Evolutionary conservation across 176 grass and related monocot genomes (phyloP), one percentile per base, ranked within the genome.

Genomic region (Pharus latifolius): DNA sequence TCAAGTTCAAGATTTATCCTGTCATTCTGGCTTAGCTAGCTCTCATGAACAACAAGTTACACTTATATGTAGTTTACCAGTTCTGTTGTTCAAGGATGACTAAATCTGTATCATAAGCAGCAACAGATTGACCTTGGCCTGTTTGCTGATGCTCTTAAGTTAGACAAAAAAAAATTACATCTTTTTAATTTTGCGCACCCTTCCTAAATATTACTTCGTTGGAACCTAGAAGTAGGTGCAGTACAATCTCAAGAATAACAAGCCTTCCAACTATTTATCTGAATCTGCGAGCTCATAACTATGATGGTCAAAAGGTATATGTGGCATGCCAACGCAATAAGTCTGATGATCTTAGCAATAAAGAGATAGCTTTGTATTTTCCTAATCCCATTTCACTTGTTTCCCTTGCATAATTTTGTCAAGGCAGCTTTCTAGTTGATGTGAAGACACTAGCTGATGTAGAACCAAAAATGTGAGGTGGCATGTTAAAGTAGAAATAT

Each of bases 141-240:
- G 64, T 67, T 66, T 67, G 63, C 43, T 67, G 63, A 31, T 5
- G 9, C 63, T n/a, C n/a, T n/a, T 45, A 65, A 31, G 63, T 32
- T 67, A 48, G 33, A 44, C 14, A 49, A 7, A 11, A 49, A 33
- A 67, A 3, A 33, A 20, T 17, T 23, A 67, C 33, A 49, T 49
- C 28, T 45, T 49, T n/a, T 17, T n/a, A 65, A 30, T 49, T 20
- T 23, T 13, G 28, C 17, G 19, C 7, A 22, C 5, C 48, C 42
- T 54, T 49, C 63, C 31, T 70, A 12, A 60, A 16, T 32, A 62
- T 9, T 70, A 50, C 7, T 29, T 40, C 61, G 17, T 66, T 79
- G 24, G 17, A 70, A 25, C 52, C 48, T 7, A n/a, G 44, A 23
- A 41, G 31, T 29, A 61, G 44, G 32, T 23, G n/a, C n/a, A n/a